Conservation (phyloP, 176 grass and related monocot genomes). For the Alopecurus myosuroides region DNA sequence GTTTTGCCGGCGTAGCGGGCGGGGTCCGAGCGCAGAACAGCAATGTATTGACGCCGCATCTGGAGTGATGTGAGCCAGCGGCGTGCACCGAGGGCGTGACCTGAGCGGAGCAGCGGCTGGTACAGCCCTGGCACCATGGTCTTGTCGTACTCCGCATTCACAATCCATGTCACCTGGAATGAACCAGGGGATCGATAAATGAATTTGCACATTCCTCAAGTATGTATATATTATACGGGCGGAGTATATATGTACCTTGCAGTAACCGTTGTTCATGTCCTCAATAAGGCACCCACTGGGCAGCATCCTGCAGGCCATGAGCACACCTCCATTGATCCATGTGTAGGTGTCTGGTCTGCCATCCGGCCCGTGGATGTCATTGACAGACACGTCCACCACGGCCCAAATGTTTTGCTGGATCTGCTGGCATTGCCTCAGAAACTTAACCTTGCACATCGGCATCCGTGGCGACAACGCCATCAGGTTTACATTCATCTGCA, state of each 20-base stretch:
- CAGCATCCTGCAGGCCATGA: background rate
- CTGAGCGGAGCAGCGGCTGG: background rate
- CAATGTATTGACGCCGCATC: background rate
- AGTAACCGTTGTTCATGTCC: constrained; percentile 25
- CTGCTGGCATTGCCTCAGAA: constrained; percentile 42
- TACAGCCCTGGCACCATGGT: background rate
- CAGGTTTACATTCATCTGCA: constrained; percentile 56
- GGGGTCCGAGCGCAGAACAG: background rate
- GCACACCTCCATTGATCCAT: background rate
- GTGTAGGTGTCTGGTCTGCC: background rate
- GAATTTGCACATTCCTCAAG: background rate
- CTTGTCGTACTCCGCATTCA: background rate
- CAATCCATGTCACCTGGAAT: background rate
- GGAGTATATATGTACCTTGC: constrained; percentile 14
- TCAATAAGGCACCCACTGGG: constrained; percentile 44
- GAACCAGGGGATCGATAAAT: background rate
- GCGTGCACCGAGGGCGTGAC: background rate
- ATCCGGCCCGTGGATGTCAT: background rate
- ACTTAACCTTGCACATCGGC: constrained; percentile 21
- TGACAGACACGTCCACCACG: constrained; percentile 51
- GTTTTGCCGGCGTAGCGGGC: background rate
- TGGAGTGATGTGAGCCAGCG: constrained; percentile 1
- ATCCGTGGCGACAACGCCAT: constrained; percentile 38
- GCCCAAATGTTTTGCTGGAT: constrained; percentile 21
- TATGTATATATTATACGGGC: background rate